phyloP scores from a whole-genome alignment of 305 asterid genomes.

The Fraxinus baroniana region DNA sequence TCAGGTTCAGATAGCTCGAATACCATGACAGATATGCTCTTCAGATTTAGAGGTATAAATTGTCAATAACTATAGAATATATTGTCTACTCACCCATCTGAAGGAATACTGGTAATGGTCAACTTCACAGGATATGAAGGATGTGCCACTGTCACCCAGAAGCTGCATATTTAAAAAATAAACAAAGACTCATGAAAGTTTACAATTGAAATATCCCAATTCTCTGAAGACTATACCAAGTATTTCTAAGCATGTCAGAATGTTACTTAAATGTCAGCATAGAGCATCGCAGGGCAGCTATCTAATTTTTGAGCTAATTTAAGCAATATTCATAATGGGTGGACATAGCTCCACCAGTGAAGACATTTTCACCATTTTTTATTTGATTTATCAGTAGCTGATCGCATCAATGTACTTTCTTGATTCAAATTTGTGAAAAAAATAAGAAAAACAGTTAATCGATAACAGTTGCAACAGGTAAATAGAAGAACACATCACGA shows the following conservation, averaged over 20 bases:
- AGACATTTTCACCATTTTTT: neutral
- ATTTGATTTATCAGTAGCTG: neutral
- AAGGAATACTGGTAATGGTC: conserved; percentile 62
- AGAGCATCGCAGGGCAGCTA: neutral
- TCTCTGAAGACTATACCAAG: neutral
- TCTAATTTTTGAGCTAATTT: conserved; percentile 19
- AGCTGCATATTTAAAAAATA: conserved; percentile 52
- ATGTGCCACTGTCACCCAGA: conserved; percentile 71
- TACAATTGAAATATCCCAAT: neutral
- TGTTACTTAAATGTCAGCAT: neutral
- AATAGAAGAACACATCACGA: neutral
- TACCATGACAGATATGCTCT: neutral
- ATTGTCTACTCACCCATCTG: conserved; percentile 68
- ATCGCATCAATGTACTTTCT: neutral
- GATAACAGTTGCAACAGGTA: neutral
- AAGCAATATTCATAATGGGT: conserved; percentile 3
- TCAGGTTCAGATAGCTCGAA: neutral
- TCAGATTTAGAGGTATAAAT: neutral
- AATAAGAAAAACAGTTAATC: neutral
- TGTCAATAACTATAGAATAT: neutral
- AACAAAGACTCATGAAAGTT: neutral
- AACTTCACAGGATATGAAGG: conserved; percentile 80
- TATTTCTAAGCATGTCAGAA: neutral
- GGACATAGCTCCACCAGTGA: neutral
- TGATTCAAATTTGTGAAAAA: neutral